These are phyloP conservation scores for Podospora comata DNA, from an alignment of 495 filamentous ascomycete genomes.

Conservation along the genomic window DNA sequence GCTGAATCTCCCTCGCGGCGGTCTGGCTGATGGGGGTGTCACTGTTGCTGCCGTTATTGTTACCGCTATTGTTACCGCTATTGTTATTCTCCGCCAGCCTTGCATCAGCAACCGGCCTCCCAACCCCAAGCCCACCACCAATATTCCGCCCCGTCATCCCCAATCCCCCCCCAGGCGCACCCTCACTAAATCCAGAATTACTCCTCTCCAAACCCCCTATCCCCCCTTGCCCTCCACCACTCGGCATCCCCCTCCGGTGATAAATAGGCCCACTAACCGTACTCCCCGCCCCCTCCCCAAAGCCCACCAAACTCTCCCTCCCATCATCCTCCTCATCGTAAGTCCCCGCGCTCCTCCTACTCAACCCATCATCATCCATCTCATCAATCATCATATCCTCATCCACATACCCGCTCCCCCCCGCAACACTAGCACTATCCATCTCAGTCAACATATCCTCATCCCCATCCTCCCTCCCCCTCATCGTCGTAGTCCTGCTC, in stretches of 20 bases:
- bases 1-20: conserved; percentile 39
- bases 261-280: conserved; percentile 72
- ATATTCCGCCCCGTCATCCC: not conserved
- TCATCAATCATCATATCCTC: conserved; percentile 27
- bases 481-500: conserved; percentile 42
- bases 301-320: conserved; percentile 69
- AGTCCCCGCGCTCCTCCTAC: conserved; percentile 56
- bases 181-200: conserved; percentile 44
- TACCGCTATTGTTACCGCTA: not conserved
- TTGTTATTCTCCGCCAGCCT: not conserved
- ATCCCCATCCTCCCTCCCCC: conserved; percentile 33
- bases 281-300: conserved; percentile 82
- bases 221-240: not conserved
- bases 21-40: conserved; percentile 43
- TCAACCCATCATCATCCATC: conserved; percentile 8
- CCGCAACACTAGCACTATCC: conserved; percentile 34
- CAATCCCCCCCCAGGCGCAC: not conserved
- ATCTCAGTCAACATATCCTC: conserved; percentile 41
- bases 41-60: conserved; percentile 15
- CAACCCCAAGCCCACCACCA: not conserved
- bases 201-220: conserved; percentile 37
- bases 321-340: conserved; percentile 74
- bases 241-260: conserved; percentile 33
- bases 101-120: not conserved
- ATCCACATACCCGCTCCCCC: conserved; percentile 38